These are phyloP conservation scores for Pseudoscleropodium purum DNA, from an alignment of 225 moss, liverwort and hornwort species.

Conservation along the genomic window DNA sequence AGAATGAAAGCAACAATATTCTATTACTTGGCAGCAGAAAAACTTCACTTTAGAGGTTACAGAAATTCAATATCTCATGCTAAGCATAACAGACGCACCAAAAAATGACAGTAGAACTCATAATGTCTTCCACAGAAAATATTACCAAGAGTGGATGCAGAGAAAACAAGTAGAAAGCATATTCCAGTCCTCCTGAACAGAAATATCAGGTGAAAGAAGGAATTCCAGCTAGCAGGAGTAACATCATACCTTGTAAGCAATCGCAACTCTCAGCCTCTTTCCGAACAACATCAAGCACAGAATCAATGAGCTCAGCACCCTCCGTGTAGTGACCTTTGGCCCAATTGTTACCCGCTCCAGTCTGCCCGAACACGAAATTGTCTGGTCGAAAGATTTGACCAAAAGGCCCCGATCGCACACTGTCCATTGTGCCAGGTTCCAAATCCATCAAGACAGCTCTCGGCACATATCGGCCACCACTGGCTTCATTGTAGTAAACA, in stretches of 20 bases:
- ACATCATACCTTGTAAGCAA: conserved; percentile 26
- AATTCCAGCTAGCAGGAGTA: neutral
- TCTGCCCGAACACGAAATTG: conserved; percentile 42
- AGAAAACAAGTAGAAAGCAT: neutral
- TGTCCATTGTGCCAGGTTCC: conserved; percentile 42
- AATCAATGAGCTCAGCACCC: conserved; percentile 42
- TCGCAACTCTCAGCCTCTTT: conserved; percentile 46
- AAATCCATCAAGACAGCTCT: conserved; percentile 47
- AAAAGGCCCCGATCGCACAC: conserved; percentile 34
- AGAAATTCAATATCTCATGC: neutral
- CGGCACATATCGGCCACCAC: conserved; percentile 36
- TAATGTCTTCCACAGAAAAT: neutral
- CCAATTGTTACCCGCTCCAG: conserved; percentile 43
- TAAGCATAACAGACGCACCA: neutral
- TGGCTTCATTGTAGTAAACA: conserved; percentile 42
- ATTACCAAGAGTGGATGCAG: neutral
- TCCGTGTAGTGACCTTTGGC: conserved; percentile 44
- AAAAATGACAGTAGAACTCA: neutral
- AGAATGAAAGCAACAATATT: neutral
- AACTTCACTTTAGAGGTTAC: neutral
- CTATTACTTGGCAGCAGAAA: neutral
- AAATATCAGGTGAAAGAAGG: neutral
- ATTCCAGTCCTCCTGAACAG: neutral
- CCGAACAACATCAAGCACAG: conserved; percentile 38
- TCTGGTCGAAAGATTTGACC: conserved; percentile 43